Percentiles rank a stretch among this genome's conserved stretches.
These are phyloP conservation scores for Amaranthus cruentus DNA, from an alignment of 148 eudicot species.

Conservation along the genomic window DNA sequence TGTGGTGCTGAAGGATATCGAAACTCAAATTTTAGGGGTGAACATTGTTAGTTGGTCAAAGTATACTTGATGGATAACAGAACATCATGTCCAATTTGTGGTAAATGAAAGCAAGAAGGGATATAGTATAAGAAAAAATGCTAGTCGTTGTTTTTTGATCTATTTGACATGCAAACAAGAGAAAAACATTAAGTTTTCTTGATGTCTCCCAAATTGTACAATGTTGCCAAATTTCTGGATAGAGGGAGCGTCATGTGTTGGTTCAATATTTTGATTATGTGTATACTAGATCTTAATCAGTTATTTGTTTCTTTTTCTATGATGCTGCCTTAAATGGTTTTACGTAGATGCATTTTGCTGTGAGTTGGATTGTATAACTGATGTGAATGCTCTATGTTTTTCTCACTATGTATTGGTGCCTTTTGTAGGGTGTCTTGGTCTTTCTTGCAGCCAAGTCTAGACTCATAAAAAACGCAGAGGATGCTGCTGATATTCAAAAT, in stretches of 20 bases:
- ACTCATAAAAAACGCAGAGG: slow-evolving; percentile 61
- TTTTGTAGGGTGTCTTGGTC: slow-evolving; percentile 77
- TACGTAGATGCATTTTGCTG: background rate
- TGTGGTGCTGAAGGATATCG: background rate
- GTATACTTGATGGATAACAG: background rate
- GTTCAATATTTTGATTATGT: background rate
- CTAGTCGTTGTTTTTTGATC: background rate
- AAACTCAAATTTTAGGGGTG: no score
- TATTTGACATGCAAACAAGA: background rate
- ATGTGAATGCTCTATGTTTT: background rate
- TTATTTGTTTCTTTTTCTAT: background rate
- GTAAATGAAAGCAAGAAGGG: background rate
- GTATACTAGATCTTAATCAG: background rate
- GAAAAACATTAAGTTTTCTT: no score
- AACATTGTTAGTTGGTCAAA: background rate
- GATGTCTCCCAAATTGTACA: background rate
- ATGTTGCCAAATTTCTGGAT: no score
- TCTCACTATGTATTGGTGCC: slow-evolving; percentile 7
- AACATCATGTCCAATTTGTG: background rate
- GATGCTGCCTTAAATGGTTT: background rate
- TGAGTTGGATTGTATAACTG: background rate
- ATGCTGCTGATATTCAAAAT: slow-evolving; percentile 88
- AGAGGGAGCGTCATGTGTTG: background rate
- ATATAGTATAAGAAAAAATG: background rate
- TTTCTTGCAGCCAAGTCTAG: slow-evolving; percentile 91